Conservation (phyloP, 106 monocot species). For the Allium sativum region DNA sequence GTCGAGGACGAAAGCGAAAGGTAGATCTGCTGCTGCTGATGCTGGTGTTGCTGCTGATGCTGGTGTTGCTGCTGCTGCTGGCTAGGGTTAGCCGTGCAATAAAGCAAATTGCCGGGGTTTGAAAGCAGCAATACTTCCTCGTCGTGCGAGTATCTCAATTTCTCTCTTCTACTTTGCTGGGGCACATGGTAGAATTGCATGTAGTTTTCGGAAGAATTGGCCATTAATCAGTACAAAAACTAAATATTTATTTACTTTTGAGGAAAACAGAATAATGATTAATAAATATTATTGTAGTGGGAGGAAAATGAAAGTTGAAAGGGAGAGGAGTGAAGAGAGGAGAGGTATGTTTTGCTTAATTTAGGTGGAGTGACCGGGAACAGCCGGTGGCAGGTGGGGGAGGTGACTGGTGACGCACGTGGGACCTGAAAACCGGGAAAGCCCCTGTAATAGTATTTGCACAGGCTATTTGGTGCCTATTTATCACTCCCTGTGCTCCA, state of each 20-base stretch:
- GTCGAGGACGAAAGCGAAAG: constrained; percentile 5
- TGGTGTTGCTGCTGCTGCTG: neutral
- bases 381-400: neutral
- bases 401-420: constrained; percentile 1
- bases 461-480: too few species aligned
- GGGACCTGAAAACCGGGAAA: constrained; percentile 7
- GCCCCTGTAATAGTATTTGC: too few species aligned
- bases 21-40: neutral
- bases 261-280: too few species aligned
- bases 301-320: neutral
- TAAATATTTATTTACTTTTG: too few species aligned
- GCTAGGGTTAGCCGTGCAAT: neutral
- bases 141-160: constrained; percentile 49
- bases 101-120: neutral
- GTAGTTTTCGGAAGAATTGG: too few species aligned
- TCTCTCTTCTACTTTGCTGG: constrained; percentile 79
- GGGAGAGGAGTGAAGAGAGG: neutral
- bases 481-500: too few species aligned
- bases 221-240: too few species aligned
- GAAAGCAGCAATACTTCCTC: neutral
- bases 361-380: too few species aligned
- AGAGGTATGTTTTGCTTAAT: neutral
- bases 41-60: neutral
- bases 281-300: neutral
- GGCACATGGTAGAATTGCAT: constrained; percentile 48